Evolutionary conservation across 257 asterid species (phyloP).

Genomic region (Striga asiatica): DNA sequence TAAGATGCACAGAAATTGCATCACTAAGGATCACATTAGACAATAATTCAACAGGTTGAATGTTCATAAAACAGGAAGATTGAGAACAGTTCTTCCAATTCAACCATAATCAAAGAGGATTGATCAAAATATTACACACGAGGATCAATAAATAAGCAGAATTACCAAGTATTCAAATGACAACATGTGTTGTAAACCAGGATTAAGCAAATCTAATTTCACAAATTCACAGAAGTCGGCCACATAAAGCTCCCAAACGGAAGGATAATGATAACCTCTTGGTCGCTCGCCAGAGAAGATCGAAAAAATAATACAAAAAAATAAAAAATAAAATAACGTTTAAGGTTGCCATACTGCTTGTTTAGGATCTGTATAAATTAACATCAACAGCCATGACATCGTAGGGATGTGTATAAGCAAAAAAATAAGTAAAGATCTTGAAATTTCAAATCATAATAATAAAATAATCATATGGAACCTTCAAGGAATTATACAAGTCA

Average conservation of each 20-base stretch:
- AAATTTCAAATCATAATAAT: too few species aligned
- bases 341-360: neutral
- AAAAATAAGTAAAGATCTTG: too few species aligned
- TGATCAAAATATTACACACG: neutral
- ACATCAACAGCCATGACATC: neutral
- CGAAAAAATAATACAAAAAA: neutral
- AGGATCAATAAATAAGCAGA: neutral
- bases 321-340: neutral
- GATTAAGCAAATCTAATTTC: neutral
- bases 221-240: too few species aligned
- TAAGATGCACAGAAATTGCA: constrained; percentile 6
- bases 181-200: neutral
- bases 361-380: neutral
- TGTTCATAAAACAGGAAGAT: neutral
- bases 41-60: neutral
- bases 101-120: neutral
- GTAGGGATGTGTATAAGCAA: too few species aligned
- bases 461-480: too few species aligned
- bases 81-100: neutral
- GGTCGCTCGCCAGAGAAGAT: neutral
- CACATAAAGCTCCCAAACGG: neutral
- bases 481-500: too few species aligned
- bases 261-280: neutral
- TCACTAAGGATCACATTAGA: neutral
- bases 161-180: neutral